These are phyloP conservation scores for Scutellaria barbata DNA, from an alignment of 257 asterid genomes.

Conservation along the genomic window DNA sequence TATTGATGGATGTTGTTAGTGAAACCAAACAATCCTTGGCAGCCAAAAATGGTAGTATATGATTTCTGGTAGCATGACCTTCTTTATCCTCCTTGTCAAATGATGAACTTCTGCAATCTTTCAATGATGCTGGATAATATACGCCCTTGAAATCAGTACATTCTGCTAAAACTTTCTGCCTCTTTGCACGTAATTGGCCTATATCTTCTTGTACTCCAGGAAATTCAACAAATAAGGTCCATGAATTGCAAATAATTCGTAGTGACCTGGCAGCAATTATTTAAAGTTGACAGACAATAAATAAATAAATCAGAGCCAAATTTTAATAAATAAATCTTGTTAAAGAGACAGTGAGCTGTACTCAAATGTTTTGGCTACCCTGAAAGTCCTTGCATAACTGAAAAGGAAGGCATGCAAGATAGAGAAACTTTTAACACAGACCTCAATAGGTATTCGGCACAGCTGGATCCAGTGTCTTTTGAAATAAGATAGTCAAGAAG, in stretches of 20 bases:
- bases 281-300: conserved; percentile 25
- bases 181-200: conserved; percentile 46
- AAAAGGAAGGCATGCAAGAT: conserved; percentile 17
- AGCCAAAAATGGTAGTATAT: conserved; percentile 48
- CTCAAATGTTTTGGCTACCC: not conserved
- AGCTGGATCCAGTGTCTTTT: conserved; percentile 76
- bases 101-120: conserved; percentile 34
- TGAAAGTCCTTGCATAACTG: not conserved
- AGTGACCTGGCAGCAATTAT: conserved; percentile 61
- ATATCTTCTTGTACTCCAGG: conserved; percentile 45
- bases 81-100: conserved; percentile 31
- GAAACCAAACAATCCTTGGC: conserved; percentile 75
- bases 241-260: conserved; percentile 66
- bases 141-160: conserved; percentile 32
- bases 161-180: conserved; percentile 45
- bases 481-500: conserved; percentile 97
- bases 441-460: conserved; percentile 93
- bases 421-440: conserved; percentile 30
- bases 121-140: conserved; percentile 26
- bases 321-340: conserved; percentile 7
- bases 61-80: conserved; percentile 28
- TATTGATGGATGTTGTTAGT: conserved; percentile 62
- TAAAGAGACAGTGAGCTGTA: no score
- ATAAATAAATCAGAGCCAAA: not conserved
- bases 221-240: conserved; percentile 71